These are phyloP conservation scores for Ascochyta pisi DNA, from an alignment of 2,329 filamentous ascomycete species.

Conservation along the genomic window DNA sequence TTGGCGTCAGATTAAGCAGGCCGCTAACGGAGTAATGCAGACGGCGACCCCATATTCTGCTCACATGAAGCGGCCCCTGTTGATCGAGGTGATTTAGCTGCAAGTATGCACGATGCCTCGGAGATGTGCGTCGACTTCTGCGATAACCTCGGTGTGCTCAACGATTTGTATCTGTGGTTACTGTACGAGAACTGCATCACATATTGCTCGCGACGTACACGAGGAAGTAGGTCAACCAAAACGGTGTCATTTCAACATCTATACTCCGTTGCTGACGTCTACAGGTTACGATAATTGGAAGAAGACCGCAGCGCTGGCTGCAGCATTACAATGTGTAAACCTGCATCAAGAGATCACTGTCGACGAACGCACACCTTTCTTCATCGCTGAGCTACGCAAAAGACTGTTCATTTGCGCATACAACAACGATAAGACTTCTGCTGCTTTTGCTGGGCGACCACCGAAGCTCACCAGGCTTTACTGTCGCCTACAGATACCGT, in stretches of 20 bases:
- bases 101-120: constrained; percentile 35
- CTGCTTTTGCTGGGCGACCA: constrained; percentile 63
- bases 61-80: constrained; percentile 36
- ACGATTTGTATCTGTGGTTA: constrained; percentile 46
- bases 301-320: constrained; percentile 39
- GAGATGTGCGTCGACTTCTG: constrained; percentile 44
- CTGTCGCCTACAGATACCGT: constrained; percentile 60
- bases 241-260: too few relatives aligned
- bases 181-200: constrained; percentile 40
- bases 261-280: background rate
- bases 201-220: constrained; percentile 36
- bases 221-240: constrained; percentile 33
- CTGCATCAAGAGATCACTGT: constrained; percentile 45
- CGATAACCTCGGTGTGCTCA: constrained; percentile 39
- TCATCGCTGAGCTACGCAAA: constrained; percentile 46
- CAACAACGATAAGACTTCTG: constrained; percentile 57
- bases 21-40: constrained; percentile 20
- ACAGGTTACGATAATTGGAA: constrained; percentile 41
- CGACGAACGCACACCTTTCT: constrained; percentile 45
- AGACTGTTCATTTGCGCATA: constrained; percentile 42
- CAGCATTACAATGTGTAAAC: constrained; percentile 47
- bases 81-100: constrained; percentile 32
- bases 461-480: constrained; percentile 62
- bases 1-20: background rate
- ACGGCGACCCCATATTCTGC: constrained; percentile 44